Evolutionary conservation across 257 asterid genomes (phyloP), one percentile per base, ranked within the genome.

Genomic region (Salvia miltiorrhiza): DNA sequence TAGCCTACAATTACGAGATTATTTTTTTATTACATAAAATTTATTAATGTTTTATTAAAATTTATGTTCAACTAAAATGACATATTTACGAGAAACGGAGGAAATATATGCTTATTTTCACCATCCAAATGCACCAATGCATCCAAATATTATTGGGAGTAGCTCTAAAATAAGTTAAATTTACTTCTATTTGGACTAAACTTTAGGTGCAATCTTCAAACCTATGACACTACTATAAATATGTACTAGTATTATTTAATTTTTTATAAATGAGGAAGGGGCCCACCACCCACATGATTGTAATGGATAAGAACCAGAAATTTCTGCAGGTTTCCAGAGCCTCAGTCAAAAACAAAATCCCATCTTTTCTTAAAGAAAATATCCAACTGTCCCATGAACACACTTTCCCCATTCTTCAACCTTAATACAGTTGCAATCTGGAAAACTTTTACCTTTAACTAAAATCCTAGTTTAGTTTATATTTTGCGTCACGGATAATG

Each of bases 351-450:
- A 62, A 30, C 68, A 76, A 80, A 72, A 75, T 75, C 78, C 43
- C 19, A 40, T 80, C 73, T 82, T 79, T 40, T 69, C 63, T 49
- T 53, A 74, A 77, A 39, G n/a, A 40, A 74, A 57, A 74, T 79
- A 82, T 71, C 70, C 45, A 37, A 57, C 64, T 64, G 75, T 71
- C 80, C 79, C 72, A 21, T 52, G 7, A n/a, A 53, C 53, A 53
- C 65, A 66, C 62, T 70, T 70, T 52, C 26, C 45, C 48, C 56
- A 10, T 44, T 30, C 48, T 49, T 69, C 47, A 69, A 65, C 75
- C 65, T 20, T 20, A 45, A 54, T 8, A 7, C 13, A 9, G 5
- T 59, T 47, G 3, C 12, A 16, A 0, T 43, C 5, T 13, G 6
- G 16, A 43, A 40, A 2, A 7, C 3, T 40, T 9, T 40, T 10